Conservation (phyloP, 108 stramenopile genomes). For the Skeletonema tropicum region DNA sequence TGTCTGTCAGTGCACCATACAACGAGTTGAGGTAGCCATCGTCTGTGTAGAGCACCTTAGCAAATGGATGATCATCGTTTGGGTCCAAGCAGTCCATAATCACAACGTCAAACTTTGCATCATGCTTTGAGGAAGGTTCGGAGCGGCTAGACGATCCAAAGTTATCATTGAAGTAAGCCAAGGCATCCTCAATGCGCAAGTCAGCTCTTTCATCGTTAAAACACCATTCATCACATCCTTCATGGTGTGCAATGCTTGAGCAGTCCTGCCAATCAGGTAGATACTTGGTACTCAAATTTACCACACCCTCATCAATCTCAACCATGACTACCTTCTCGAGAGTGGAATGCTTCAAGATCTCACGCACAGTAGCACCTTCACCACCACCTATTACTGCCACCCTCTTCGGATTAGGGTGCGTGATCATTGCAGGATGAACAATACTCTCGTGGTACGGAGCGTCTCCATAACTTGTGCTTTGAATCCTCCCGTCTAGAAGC, state of each 20-base stretch:
- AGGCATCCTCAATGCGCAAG: conserved; percentile 54
- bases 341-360: conserved; percentile 87
- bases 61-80: conserved; percentile 14
- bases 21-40: conserved; percentile 54
- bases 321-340: conserved; percentile 65
- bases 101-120: conserved; percentile 7
- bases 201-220: conserved; percentile 68
- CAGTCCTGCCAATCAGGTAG: conserved; percentile 27
- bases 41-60: conserved; percentile 48
- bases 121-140: not conserved
- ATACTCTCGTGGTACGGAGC: conserved; percentile 85
- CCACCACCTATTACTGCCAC: conserved; percentile 84
- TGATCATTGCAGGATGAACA: conserved; percentile 94
- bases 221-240: conserved; percentile 61
- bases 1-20: conserved; percentile 42
- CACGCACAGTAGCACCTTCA: conserved; percentile 80
- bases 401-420: conserved; percentile 73
- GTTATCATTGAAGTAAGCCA: conserved; percentile 59
- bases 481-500: conserved; percentile 68
- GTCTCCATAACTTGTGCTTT: conserved; percentile 47
- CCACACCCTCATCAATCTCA: conserved; percentile 49
- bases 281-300: conserved; percentile 48
- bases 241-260: conserved; percentile 59
- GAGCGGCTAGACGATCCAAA: conserved; percentile 15
- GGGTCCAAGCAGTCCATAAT: conserved; percentile 20